Evolutionary conservation across 2,329 filamentous ascomycete species (phyloP).

Genomic region (Cladophialophora immunda): DNA sequence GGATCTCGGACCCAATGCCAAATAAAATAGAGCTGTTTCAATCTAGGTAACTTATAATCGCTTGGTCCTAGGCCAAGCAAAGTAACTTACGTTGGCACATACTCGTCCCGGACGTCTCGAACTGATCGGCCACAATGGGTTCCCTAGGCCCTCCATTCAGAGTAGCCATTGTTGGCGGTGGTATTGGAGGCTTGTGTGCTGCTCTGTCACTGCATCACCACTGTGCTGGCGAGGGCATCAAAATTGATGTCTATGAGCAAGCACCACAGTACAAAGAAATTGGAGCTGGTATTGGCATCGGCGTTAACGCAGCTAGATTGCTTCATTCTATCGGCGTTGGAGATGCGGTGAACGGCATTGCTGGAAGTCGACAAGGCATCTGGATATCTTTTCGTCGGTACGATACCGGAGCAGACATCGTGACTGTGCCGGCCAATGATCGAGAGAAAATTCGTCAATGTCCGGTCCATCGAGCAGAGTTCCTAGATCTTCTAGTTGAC

Average conservation of each 20-base stretch:
- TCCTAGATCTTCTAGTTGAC: constrained; percentile 53
- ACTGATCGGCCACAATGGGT: neutral
- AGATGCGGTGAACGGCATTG: constrained; percentile 43
- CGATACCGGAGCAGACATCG: constrained; percentile 46
- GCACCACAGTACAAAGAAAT: constrained; percentile 35
- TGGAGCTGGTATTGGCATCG: constrained; percentile 37
- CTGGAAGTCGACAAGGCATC: constrained; percentile 44
- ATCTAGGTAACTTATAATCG: neutral
- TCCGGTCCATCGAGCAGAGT: constrained; percentile 46
- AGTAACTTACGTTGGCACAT: neutral
- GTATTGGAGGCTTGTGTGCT: constrained; percentile 51
- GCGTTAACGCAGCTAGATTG: constrained; percentile 33
- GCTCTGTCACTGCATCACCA: constrained; percentile 50
- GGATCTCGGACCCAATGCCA: neutral
- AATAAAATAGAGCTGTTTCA: neutral
- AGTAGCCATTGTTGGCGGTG: constrained; percentile 52
- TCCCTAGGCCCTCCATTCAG: constrained; percentile 30
- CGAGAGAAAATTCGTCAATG: constrained; percentile 24
- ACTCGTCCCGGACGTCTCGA: neutral
- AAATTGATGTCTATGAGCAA: constrained; percentile 43
- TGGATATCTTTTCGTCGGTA: constrained; percentile 50
- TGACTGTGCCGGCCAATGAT: constrained; percentile 43
- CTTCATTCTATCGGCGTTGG: constrained; percentile 45
- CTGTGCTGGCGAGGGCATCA: constrained; percentile 34
- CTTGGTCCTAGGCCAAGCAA: neutral